Conservation (phyloP, 208 protist genomes). For the Trichomonas tenax region DNA sequence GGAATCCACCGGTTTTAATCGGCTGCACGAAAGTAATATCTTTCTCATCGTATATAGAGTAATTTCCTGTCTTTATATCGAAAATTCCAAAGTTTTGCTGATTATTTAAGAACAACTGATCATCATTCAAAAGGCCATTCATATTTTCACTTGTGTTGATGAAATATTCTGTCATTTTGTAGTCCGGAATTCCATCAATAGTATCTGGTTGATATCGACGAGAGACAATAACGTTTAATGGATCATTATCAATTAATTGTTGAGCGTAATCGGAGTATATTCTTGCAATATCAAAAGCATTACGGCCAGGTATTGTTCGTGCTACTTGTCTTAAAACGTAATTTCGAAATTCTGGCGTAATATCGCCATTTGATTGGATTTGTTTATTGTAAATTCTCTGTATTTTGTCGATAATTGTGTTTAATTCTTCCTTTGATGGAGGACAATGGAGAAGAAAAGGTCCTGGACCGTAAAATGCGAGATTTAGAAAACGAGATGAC, state of each 20-base stretch:
- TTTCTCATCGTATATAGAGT: not conserved
- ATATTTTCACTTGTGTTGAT: not conserved
- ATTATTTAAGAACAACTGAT: not conserved
- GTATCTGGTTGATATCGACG: not conserved
- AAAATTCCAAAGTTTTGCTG: not conserved
- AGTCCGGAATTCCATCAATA: not conserved
- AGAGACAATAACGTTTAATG: not conserved
- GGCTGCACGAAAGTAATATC: not conserved
- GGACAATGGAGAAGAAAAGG: not conserved
- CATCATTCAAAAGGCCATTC: not conserved
- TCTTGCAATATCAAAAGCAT: not conserved
- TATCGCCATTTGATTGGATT: not conserved
- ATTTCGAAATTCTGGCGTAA: not conserved
- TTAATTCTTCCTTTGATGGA: not conserved
- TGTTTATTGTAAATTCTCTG: not conserved
- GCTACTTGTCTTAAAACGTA: not conserved
- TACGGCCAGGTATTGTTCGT: not conserved
- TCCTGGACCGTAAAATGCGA: not conserved
- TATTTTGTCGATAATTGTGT: not conserved
- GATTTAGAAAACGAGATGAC: not conserved
- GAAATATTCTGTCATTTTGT: not conserved
- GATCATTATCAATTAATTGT: not conserved
- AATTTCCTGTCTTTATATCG: not conserved
- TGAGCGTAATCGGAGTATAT: not conserved
- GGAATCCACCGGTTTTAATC: not conserved